Percentiles rank a stretch among this genome's conserved stretches.
These are phyloP conservation scores for Ogataea glucozyma DNA, from an alignment of 805 yeast genomes.

Conservation along the genomic window DNA sequence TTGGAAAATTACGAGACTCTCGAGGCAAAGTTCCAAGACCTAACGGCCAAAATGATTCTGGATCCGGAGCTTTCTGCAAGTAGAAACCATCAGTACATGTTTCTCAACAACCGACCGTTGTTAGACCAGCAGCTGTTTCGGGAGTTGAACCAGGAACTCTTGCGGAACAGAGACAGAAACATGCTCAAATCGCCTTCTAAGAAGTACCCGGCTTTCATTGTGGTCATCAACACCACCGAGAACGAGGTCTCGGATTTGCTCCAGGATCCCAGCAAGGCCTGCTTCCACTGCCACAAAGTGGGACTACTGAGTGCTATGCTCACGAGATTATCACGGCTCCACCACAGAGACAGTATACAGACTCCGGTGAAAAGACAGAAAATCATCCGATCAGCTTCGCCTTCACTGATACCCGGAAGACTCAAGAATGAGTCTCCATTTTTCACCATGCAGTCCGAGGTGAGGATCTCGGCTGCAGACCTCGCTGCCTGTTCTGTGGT, in stretches of 20 bases:
- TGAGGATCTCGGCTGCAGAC: conserved; percentile 25
- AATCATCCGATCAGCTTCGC: background rate
- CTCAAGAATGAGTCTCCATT: conserved; percentile 14
- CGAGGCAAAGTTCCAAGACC: conserved; percentile 30
- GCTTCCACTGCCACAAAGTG: conserved; percentile 30
- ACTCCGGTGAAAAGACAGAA: background rate
- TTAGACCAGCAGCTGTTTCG: conserved; percentile 22
- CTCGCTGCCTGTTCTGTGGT: conserved; percentile 38
- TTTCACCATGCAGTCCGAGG: conserved; percentile 11
- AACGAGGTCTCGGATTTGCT: conserved; percentile 36
- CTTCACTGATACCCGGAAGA: background rate
- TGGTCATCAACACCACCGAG: background rate
- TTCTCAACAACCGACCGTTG: conserved; percentile 43
- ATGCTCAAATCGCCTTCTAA: conserved; percentile 35
- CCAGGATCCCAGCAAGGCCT: conserved; percentile 42
- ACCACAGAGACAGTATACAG: background rate
- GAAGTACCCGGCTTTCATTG: conserved; percentile 38
- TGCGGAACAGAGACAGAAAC: conserved; percentile 2
- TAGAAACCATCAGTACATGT: conserved; percentile 45
- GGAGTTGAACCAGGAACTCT: conserved; percentile 21
- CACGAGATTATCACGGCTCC: conserved; percentile 32
- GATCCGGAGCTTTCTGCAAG: conserved; percentile 39
- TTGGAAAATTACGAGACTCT: conserved; percentile 30
- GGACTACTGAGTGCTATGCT: conserved; percentile 35
- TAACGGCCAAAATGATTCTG: conserved; percentile 39